A percentile compares a stretch with the other conserved stretches of the same genome.
Evolutionary conservation across 306 rosid species (phyloP).

Genomic region (Casuarina cunninghamiana): DNA sequence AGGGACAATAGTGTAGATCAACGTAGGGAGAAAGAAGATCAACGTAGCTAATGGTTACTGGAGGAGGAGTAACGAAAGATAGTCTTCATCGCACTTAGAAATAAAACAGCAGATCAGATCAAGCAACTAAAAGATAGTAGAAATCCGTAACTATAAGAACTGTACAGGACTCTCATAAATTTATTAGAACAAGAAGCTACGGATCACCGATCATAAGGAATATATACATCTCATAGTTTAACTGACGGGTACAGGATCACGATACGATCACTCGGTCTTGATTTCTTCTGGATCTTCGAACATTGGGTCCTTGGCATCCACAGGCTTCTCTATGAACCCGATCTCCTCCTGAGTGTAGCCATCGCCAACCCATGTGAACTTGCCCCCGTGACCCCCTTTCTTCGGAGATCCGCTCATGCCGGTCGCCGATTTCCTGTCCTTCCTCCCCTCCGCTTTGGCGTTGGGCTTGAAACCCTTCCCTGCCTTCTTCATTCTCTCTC

Average conservation of each 20-base stretch:
- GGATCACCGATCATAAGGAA: not conserved
- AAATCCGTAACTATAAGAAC: not conserved
- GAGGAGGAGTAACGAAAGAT: too few species aligned
- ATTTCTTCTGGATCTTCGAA: slow-evolving; percentile 70
- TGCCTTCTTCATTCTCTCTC: slow-evolving; percentile 55
- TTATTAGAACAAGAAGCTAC: not conserved
- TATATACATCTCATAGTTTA: slow-evolving; percentile 22
- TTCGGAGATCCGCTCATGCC: slow-evolving; percentile 90
- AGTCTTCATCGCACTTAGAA: too few species aligned
- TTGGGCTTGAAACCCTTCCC: slow-evolving; percentile 56
- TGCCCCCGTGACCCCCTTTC: slow-evolving; percentile 94
- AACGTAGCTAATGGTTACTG: too few species aligned
- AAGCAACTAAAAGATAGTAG: not conserved
- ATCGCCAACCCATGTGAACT: slow-evolving; percentile 83
- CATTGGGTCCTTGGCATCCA: slow-evolving; percentile 76
- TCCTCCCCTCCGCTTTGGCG: slow-evolving; percentile 50
- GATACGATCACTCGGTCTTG: slow-evolving; percentile 35
- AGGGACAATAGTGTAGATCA: too few species aligned
- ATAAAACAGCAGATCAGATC: not conserved
- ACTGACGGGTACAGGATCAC: slow-evolving; percentile 9
- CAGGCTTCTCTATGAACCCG: slow-evolving; percentile 34
- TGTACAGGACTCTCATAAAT: not conserved
- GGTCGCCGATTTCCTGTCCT: slow-evolving; percentile 73
- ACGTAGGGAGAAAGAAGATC: too few species aligned
- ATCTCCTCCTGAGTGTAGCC: slow-evolving; percentile 52